Evolutionary conservation across 257 asterid genomes (phyloP).

Genomic region (Nemophila menziesii): DNA sequence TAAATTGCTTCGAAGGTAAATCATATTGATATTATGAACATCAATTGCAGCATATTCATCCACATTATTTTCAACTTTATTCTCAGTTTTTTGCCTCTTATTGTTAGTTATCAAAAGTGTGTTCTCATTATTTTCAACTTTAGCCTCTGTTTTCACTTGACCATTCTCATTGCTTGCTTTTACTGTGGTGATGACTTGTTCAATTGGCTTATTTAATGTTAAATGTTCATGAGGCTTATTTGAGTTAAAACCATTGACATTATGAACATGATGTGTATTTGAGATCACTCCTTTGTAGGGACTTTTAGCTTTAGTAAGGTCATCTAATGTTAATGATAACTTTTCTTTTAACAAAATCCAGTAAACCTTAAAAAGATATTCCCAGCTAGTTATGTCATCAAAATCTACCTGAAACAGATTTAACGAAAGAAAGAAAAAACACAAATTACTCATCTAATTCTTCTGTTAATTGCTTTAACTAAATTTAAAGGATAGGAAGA

Average conservation of each 20-base stretch:
- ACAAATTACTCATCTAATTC: not conserved
- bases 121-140: conserved; percentile 27
- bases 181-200: conserved; percentile 14
- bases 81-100: conserved; percentile 45
- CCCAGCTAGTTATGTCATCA: conserved; percentile 84
- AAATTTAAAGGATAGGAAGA: not conserved
- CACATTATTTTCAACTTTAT: conserved; percentile 44
- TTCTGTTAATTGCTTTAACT: not conserved
- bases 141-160: conserved; percentile 52
- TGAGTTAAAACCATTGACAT: conserved; percentile 21
- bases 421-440: not conserved
- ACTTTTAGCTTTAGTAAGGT: conserved; percentile 55
- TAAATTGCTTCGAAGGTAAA: conserved; percentile 62
- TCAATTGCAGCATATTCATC: conserved; percentile 81
- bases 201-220: conserved; percentile 25
- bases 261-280: conserved; percentile 15
- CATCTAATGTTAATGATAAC: conserved; percentile 46
- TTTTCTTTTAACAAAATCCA: conserved; percentile 61
- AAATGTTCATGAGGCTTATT: conserved; percentile 18
- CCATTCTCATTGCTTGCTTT: conserved; percentile 15
- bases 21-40: conserved; percentile 67
- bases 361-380: conserved; percentile 82
- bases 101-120: conserved; percentile 18
- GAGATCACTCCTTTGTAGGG: conserved; percentile 36
- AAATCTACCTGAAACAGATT: conserved; percentile 52